Evolutionary conservation across 352 stramenopile species (phyloP), one percentile per base, ranked within the genome.

Genomic region (Pythium aristosporum): DNA sequence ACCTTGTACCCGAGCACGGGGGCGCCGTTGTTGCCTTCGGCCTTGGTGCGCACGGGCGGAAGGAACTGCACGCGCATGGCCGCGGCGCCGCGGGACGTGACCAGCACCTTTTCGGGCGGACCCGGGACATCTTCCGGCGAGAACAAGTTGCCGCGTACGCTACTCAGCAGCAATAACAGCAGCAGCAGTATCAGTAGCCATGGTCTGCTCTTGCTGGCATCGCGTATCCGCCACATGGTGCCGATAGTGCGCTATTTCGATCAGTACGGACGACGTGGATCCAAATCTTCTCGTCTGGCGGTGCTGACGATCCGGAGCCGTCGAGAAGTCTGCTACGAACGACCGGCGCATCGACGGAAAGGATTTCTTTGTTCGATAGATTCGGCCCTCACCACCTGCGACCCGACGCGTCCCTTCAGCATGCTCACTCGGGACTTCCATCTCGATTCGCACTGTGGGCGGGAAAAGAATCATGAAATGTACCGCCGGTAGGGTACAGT

Each of bases 1-100:
- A 94, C 78, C 47, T 85, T 88, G 70, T 94, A 94, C 0, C 83
- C 83, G 12, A 94, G 64, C 44, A 94, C 80, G 1, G 83, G 83
- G 1, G 81, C 80, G 20, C 82, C 81, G 58, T 89, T 88, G 63
- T 82, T 77, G 34, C 79, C 80, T 59, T 92, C 83, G 41, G 79
- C 77, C 51, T 86, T 92, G 52, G 73, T 73, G 15, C 76, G 63
- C 47, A 77, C 67, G 0, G 84, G 81, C 16, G 79, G 76, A 21
- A 80, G 57, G 51, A 91, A 84, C 72, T 91, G 80, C 39, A 91
- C 74, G 39, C 61, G 82, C 63, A 93, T 52, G 1, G 80, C 69
- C 44, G 82, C 75, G 51, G 82, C 77, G 30, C 74, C 81, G 5
- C 69, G 65, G 5, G 74, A 52, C 20, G 72, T 74, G 32, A 89